Conservation (phyloP, 768 basidiomycete species). For the Mycena floridula region DNA sequence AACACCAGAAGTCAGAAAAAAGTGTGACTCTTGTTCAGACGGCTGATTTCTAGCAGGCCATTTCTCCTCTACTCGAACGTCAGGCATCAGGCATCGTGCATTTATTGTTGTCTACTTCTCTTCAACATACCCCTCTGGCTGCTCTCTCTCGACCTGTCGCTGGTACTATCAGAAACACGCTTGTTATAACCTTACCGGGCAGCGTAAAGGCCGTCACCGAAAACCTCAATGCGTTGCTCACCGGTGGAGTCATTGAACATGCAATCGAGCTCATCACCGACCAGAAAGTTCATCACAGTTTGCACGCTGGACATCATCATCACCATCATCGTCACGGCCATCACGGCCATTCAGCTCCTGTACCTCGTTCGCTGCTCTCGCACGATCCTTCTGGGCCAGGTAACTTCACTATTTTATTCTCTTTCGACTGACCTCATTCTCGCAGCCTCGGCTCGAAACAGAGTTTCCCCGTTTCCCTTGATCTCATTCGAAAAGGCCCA, state of each 20-base stretch:
- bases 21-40: constrained; percentile 1
- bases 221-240: constrained; percentile 58
- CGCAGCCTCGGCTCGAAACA: constrained; percentile 62
- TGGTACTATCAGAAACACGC: constrained; percentile 58
- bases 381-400: constrained; percentile 67
- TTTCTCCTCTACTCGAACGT: constrained; percentile 58
- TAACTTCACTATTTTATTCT: constrained; percentile 28
- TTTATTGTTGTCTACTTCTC: constrained; percentile 59
- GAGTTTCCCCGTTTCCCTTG: constrained; percentile 72
- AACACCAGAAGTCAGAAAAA: constrained; percentile 88
- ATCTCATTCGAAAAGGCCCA: constrained; percentile 64
- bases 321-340: constrained; percentile 29
- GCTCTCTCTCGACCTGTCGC: constrained; percentile 81
- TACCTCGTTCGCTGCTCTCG: constrained; percentile 53
- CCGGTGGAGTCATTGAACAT: constrained; percentile 54
- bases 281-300: constrained; percentile 12
- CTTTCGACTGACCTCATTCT: background rate
- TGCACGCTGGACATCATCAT: constrained; percentile 29
- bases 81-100: constrained; percentile 70
- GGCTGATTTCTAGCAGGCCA: constrained; percentile 35
- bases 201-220: constrained; percentile 84
- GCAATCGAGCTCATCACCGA: constrained; percentile 59
- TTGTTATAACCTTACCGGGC: constrained; percentile 80
- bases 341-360: constrained; percentile 38
- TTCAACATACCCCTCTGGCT: constrained; percentile 72